Evolutionary conservation across 805 yeast species (phyloP).

Genomic region (Schwanniomyces occidentalis): DNA sequence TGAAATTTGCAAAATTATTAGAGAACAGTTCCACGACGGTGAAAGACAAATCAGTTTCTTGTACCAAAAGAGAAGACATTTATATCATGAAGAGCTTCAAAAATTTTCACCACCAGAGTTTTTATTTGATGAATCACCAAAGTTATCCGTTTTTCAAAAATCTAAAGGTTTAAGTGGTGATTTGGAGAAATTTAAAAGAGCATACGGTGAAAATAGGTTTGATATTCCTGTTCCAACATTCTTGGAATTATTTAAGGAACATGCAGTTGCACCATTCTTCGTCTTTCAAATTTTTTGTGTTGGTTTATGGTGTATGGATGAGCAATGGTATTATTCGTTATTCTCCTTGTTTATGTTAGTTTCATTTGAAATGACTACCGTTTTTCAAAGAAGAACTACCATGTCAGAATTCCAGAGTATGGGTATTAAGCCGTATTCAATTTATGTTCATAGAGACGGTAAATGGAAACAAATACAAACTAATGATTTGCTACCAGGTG

Average conservation of each 20-base stretch:
- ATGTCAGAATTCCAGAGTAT: constrained; percentile 94
- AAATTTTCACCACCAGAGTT: constrained; percentile 82
- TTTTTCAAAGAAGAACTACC: constrained; percentile 92
- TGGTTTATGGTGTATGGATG: constrained; percentile 94
- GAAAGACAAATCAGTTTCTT: constrained; percentile 68
- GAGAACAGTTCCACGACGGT: constrained; percentile 55
- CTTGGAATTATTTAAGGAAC: constrained; percentile 88
- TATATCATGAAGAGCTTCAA: constrained; percentile 55
- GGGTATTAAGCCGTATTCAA: constrained; percentile 91
- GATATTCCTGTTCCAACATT: constrained; percentile 96
- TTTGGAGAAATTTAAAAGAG: constrained; percentile 47
- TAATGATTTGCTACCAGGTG: constrained; percentile 84
- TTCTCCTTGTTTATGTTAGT: constrained; percentile 91
- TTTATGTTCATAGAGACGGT: constrained; percentile 68
- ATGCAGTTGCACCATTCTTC: constrained; percentile 97
- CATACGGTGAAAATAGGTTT: constrained; percentile 82
- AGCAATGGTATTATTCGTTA: constrained; percentile 92
- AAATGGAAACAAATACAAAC: constrained; percentile 73
- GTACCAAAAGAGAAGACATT: constrained; percentile 90
- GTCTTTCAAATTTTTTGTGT: constrained; percentile 96
- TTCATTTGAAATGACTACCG: constrained; percentile 91
- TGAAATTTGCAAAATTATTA: constrained; percentile 66
- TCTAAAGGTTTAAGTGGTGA: constrained; percentile 58
- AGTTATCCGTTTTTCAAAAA: constrained; percentile 55
- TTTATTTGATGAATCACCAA: constrained; percentile 60